Conservation (phyloP, 179 eudicot species). For the Silene vulgaris region DNA sequence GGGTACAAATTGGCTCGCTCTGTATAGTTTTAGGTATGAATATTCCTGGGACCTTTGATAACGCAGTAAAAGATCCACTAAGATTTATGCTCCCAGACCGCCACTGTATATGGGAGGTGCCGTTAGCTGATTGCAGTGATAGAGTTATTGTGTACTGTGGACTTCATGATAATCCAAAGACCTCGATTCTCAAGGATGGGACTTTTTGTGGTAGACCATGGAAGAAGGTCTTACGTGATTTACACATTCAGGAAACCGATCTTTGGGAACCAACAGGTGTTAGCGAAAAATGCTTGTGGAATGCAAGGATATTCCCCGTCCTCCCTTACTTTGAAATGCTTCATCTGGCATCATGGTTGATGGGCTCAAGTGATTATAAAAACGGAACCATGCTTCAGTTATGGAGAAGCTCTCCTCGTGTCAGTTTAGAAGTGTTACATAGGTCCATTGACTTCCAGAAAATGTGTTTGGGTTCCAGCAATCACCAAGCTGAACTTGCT, state of each 20-base stretch:
- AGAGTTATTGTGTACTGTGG: conserved; percentile 89
- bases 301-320: conserved; percentile 78
- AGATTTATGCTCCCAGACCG: conserved; percentile 92
- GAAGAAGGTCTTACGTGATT: conserved; percentile 67
- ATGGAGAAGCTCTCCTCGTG: conserved; percentile 65
- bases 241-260: conserved; percentile 64
- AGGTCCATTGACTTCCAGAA: conserved; percentile 73
- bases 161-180: conserved; percentile 93
- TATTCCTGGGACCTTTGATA: conserved; percentile 42
- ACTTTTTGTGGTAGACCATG: conserved; percentile 98
- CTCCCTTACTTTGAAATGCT: conserved; percentile 80
- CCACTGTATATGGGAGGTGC: conserved; percentile 99
- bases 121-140: conserved; percentile 58
- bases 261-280: conserved; percentile 47
- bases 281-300: conserved; percentile 84
- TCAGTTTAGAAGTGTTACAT: conserved; percentile 91
- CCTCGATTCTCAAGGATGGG: conserved; percentile 52
- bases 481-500: conserved; percentile 89
- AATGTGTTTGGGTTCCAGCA: conserved; percentile 72
- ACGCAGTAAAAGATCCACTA: conserved; percentile 31
- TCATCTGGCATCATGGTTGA: conserved; percentile 70
- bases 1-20: conserved; percentile 75
- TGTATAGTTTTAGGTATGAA: conserved; percentile 73
- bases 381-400: conserved; percentile 37
- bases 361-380: conserved; percentile 54